Conservation (phyloP, 805 yeast genomes). For the Starmerella floris region DNA sequence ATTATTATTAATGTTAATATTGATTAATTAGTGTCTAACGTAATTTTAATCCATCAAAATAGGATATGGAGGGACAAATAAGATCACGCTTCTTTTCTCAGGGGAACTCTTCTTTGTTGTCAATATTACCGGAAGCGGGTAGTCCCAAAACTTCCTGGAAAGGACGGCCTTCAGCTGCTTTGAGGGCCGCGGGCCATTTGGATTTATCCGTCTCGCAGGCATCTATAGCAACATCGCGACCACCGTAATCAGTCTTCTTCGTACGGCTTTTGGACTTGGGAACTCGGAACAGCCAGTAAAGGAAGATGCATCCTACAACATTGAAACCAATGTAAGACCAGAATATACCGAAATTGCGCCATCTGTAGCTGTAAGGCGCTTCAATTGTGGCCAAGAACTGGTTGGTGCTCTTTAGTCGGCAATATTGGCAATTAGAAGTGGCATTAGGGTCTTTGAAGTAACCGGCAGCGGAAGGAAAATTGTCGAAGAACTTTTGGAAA, state of each 20-base stretch:
- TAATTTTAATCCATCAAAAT: no score
- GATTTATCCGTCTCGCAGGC: conserved; percentile 6
- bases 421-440: conserved; percentile 32
- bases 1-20: no score
- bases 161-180: conserved; percentile 6
- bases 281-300: conserved; percentile 27
- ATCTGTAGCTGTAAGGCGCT: conserved; percentile 36
- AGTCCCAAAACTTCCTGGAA: not conserved
- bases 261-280: conserved; percentile 23
- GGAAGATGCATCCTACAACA: conserved; percentile 26
- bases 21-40: no score
- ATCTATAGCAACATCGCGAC: conserved; percentile 18
- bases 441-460: conserved; percentile 43
- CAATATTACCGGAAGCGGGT: not conserved
- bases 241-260: conserved; percentile 15
- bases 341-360: conserved; percentile 57
- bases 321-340: conserved; percentile 47
- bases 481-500: conserved; percentile 33
- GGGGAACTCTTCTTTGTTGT: not conserved
- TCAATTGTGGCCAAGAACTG: conserved; percentile 34
- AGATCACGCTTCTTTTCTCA: not conserved
- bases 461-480: conserved; percentile 33
- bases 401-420: conserved; percentile 31
- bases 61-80: no score
- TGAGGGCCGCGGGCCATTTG: conserved; percentile 10